Percentiles rank a stretch among this genome's conserved stretches.
phyloP scores from a whole-genome alignment of 768 basidiomycete species.

The Infundibulicybe gibba region DNA sequence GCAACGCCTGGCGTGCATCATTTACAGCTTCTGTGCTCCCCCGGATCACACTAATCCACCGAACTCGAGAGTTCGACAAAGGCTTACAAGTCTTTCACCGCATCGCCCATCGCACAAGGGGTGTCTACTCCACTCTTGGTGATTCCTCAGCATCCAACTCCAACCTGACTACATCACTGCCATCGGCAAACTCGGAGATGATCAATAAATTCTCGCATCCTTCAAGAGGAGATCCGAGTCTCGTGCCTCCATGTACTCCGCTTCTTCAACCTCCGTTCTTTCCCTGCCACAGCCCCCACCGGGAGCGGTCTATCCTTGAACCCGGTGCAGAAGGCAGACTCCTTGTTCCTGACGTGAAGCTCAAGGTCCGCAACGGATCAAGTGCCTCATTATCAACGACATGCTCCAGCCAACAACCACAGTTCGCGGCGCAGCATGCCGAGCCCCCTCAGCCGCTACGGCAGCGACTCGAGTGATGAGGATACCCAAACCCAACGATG shows the following conservation, averaged over 20 bases:
- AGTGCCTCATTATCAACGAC: slow-evolving; percentile 32
- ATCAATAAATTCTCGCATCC: slow-evolving; percentile 51
- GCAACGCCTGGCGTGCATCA: slow-evolving; percentile 62
- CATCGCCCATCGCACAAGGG: slow-evolving; percentile 48
- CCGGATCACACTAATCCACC: too few species aligned
- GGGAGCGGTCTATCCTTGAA: slow-evolving; percentile 54
- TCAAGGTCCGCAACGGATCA: slow-evolving; percentile 33
- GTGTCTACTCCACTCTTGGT: slow-evolving; percentile 45
- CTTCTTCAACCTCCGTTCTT: slow-evolving; percentile 32
- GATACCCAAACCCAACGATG: slow-evolving; percentile 21
- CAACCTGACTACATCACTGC: slow-evolving; percentile 10
- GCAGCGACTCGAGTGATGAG: slow-evolving; percentile 22
- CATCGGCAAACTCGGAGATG: slow-evolving; percentile 38
- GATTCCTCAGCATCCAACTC: slow-evolving; percentile 17
- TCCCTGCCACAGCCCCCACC: slow-evolving; percentile 32
- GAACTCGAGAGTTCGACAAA: slow-evolving; percentile 17
- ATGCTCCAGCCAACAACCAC: slow-evolving; percentile 17
- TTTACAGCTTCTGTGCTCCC: slow-evolving; percentile 51
- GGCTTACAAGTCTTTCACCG: slow-evolving; percentile 42
- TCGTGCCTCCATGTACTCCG: slow-evolving; percentile 32
- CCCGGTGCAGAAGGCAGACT: slow-evolving; percentile 63
- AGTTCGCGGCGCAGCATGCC: slow-evolving; percentile 19
- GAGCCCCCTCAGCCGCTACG: slow-evolving; percentile 28
- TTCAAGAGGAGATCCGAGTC: slow-evolving; percentile 55
- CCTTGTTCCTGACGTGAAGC: slow-evolving; percentile 42